These are phyloP conservation scores for Spinacia oleracea DNA, from an alignment of 179 eudicot species.

Conservation along the genomic window DNA sequence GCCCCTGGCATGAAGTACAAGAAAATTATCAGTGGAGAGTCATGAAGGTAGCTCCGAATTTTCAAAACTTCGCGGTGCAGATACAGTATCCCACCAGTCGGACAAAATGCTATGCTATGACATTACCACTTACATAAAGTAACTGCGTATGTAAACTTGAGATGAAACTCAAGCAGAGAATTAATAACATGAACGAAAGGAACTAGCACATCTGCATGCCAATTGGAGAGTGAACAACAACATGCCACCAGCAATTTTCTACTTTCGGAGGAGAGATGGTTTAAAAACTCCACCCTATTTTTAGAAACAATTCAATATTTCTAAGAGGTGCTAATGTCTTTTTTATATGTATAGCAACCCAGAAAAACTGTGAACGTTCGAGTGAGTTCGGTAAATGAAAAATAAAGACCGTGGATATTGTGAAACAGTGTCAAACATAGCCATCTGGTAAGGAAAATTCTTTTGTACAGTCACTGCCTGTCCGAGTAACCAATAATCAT, in stretches of 20 bases:
- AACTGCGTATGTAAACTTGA: neutral
- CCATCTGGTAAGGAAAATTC: neutral
- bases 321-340: too few species aligned
- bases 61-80: too few species aligned
- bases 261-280: neutral
- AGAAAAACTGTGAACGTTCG: too few species aligned
- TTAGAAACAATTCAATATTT: too few species aligned
- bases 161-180: neutral
- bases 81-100: neutral
- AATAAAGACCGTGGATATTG: neutral
- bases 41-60: constrained; percentile 1
- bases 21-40: neutral
- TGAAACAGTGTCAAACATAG: neutral
- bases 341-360: too few species aligned
- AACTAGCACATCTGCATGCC: too few species aligned
- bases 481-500: neutral
- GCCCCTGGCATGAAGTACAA: constrained; percentile 62
- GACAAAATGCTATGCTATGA: neutral
- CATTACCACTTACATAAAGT: neutral
- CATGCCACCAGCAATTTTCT: neutral
- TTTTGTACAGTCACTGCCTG: too few species aligned
- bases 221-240: too few species aligned
- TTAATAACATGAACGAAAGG: neutral
- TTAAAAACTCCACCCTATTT: neutral
- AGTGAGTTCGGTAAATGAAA: too few species aligned